Base-by-base conservation (phyloP, 805 yeast genomes). In the Sungouiella thailandica region DNA sequence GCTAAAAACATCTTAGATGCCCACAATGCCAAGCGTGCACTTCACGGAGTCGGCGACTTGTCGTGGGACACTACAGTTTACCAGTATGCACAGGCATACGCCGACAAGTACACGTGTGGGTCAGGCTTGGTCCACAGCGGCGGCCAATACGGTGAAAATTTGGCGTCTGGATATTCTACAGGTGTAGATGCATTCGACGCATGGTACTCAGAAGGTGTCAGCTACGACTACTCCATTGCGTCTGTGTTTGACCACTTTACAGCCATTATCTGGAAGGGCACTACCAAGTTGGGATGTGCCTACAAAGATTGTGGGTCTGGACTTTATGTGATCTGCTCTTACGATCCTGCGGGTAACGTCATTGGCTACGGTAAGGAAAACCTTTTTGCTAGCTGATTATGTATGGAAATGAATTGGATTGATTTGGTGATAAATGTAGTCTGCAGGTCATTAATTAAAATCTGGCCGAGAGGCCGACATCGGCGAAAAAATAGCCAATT, bases 281-380 rank as follows among this genome's bases (percentile, higher is more conserved):
- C 85, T 19, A 66, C 77, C 7, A 55, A 66, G 43, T 36, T 85
- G 11, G 95, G 94, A 13, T 85, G 95, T 63, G 93, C 82, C 34
- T 62, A 67, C 57, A 78, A 76, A 52, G 55, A 69, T 44, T 83
- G 95, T 62, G 42, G 56, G 16, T 39, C 59, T n/a, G 76, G 78
- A 34, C 61, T 66, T 46, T 85, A 84, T 61, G 66, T 82, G 36
- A 74, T 83, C 41, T 87, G 96, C 58, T 76, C 80, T 33, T 87
- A 88, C 44, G 62, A 68, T 50, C 78, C 86, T 13, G 74, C 82
- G 24, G 96, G 96, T 49, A 87, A 87, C 62, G 53, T 70, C 34
- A 59, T 68, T 31, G 80, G 83, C 36, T 51, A 65, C 34, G 44
- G 37, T 16, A 29, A 18, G 27, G 26, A 24, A 9, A 46, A 46